These are phyloP conservation scores for Penicillium decumbens DNA, from an alignment of 2,329 filamentous ascomycete species.

Conservation along the genomic window DNA sequence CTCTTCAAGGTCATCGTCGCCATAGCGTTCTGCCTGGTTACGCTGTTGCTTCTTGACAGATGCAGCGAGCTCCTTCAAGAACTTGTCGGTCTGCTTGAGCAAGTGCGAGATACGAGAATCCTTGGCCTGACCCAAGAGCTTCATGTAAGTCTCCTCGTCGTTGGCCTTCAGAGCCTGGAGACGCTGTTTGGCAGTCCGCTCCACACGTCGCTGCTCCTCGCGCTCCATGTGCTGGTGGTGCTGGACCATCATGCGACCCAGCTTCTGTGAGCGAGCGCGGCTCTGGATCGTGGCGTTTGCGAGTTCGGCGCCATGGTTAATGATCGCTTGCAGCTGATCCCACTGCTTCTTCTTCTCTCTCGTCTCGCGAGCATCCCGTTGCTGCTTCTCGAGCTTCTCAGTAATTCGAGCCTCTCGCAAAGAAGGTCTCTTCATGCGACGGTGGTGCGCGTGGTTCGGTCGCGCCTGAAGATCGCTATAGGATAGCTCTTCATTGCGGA, in stretches of 20 bases:
- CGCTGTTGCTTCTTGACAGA: conserved; percentile 94
- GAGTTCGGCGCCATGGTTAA: conserved; percentile 75
- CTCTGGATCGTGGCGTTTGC: conserved; percentile 62
- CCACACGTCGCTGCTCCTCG: conserved; percentile 97
- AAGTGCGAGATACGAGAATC: conserved; percentile 98
- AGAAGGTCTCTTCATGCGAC: conserved; percentile 95
- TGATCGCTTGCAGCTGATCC: conserved; percentile 84
- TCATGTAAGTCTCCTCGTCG: conserved; percentile 98
- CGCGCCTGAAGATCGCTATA: conserved; percentile 54
- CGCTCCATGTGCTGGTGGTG: conserved; percentile 97
- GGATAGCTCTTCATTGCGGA: conserved; percentile 87
- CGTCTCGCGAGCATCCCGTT: conserved; percentile 89
- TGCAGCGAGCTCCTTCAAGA: conserved; percentile 89
- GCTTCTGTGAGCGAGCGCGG: conserved; percentile 72
- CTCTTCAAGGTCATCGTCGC: conserved; percentile 54
- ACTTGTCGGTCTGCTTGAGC: conserved; percentile 93
- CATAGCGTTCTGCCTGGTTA: conserved; percentile 72
- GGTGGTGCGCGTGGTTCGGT: conserved; percentile 79
- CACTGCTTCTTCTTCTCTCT: conserved; percentile 97
- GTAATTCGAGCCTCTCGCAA: conserved; percentile 93
- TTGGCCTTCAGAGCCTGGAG: conserved; percentile 96
- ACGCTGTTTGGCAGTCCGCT: conserved; percentile 98
- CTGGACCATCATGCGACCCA: conserved; percentile 79
- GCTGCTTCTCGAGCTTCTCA: conserved; percentile 98
- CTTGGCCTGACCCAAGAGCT: conserved; percentile 95